These are phyloP conservation scores for Fragaria vesca DNA, from an alignment of 306 rosid genomes.

Conservation along the genomic window DNA sequence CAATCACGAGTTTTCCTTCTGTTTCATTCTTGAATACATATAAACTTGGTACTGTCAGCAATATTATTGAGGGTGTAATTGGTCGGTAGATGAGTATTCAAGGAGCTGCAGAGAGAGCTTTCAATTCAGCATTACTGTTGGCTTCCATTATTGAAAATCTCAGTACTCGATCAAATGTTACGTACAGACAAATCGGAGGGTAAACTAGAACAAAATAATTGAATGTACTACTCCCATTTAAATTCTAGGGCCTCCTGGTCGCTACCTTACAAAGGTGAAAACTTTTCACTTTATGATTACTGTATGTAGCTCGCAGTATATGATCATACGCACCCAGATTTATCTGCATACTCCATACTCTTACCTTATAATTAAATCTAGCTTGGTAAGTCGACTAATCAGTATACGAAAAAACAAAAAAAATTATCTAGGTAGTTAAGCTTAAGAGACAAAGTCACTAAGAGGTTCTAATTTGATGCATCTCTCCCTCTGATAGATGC, in stretches of 20 bases:
- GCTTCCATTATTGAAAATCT: conserved; percentile 24
- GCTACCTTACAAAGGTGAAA: conserved; percentile 1
- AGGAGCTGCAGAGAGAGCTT: background rate
- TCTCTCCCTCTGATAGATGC: no score
- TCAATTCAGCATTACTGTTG: conserved; percentile 9
- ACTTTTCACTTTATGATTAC: background rate
- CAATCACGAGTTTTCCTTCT: background rate
- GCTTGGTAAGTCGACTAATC: background rate
- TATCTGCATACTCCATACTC: background rate
- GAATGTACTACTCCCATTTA: background rate
- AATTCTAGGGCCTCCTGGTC: conserved; percentile 12
- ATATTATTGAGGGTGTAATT: background rate
- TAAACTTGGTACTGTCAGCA: background rate
- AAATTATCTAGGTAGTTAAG: no score
- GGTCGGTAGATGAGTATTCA: background rate
- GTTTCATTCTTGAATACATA: background rate
- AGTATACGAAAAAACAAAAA: no score
- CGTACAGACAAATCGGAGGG: conserved; percentile 15
- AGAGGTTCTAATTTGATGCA: no score
- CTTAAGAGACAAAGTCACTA: no score
- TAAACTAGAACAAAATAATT: background rate
- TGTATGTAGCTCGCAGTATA: background rate
- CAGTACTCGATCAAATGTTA: conserved; percentile 1
- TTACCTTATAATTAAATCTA: background rate
- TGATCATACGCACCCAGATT: background rate